phyloP scores from a whole-genome alignment of 2,329 filamentous ascomycete genomes.

The Xylaria sp. region DNA sequence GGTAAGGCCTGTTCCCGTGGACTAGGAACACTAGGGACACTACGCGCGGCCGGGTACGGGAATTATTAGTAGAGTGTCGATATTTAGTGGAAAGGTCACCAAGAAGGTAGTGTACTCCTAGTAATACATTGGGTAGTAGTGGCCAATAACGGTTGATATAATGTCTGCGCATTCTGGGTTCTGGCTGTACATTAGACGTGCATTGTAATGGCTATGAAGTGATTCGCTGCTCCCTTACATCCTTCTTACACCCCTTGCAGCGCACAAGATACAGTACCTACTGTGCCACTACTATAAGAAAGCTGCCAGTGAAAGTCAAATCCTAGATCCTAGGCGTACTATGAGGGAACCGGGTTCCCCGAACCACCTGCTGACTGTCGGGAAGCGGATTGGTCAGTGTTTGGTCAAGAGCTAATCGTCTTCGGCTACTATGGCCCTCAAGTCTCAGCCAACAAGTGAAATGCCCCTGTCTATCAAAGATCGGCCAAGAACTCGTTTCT shows the following conservation, averaged over 20 bases:
- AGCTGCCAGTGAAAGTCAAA: not conserved
- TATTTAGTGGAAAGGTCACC: no score
- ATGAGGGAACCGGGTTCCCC: not conserved
- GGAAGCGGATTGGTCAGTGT: slow-evolving; percentile 23
- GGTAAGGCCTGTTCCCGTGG: slow-evolving; percentile 16
- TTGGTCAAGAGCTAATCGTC: not conserved
- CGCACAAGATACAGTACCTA: not conserved
- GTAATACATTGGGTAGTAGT: no score
- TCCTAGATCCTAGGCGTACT: not conserved
- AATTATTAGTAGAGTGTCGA: not conserved
- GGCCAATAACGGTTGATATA: not conserved
- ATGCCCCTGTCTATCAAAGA: not conserved
- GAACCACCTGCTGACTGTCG: slow-evolving; percentile 33
- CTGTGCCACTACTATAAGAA: not conserved
- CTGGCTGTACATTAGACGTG: not conserved
- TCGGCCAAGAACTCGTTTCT: not conserved
- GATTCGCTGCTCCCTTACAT: slow-evolving; percentile 30
- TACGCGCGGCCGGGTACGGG: not conserved
- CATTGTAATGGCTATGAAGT: slow-evolving; percentile 14
- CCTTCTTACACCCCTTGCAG: not conserved
- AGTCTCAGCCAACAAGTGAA: not conserved
- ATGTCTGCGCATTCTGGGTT: not conserved
- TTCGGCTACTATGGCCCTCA: not conserved
- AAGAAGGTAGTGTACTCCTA: no score
- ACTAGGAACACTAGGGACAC: not conserved